Evolutionary conservation across 2,329 filamentous ascomycete species (phyloP).

Genomic region (Alternaria viburni): DNA sequence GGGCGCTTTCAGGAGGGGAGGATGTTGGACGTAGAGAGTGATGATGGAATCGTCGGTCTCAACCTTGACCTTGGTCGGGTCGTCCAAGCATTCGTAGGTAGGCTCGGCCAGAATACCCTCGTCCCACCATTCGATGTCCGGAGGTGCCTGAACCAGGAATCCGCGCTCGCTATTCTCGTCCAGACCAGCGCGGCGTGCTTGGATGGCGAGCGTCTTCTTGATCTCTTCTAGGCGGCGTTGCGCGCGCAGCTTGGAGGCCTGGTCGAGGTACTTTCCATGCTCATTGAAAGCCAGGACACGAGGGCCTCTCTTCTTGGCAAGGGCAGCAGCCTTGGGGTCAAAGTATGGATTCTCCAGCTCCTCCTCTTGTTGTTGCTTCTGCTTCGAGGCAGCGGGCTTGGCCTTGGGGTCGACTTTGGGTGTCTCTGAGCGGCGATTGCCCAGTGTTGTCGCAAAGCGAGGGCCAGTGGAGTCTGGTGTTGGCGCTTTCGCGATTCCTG

Average conservation of each 20-base stretch:
- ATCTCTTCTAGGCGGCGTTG: constrained; percentile 91
- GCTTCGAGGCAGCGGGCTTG: constrained; percentile 38
- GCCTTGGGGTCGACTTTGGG: constrained; percentile 38
- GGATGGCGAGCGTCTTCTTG: constrained; percentile 89
- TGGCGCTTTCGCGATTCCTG: constrained; percentile 64
- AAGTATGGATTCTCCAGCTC: constrained; percentile 82
- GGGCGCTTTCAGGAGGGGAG: constrained; percentile 86
- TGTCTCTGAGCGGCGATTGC: constrained; percentile 59
- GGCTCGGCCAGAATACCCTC: constrained; percentile 80
- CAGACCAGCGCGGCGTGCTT: constrained; percentile 87
- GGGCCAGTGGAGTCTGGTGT: constrained; percentile 53
- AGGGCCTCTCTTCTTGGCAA: constrained; percentile 62
- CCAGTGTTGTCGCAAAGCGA: constrained; percentile 62
- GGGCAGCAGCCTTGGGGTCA: constrained; percentile 68
- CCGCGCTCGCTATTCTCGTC: constrained; percentile 94
- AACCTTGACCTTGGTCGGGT: constrained; percentile 72
- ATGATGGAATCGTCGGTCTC: constrained; percentile 82
- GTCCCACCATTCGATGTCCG: constrained; percentile 97
- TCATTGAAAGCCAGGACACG: constrained; percentile 88
- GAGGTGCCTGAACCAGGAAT: constrained; percentile 82
- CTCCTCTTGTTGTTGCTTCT: constrained; percentile 55
- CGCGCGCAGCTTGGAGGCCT: constrained; percentile 85
- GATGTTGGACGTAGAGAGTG: constrained; percentile 90
- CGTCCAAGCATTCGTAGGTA: constrained; percentile 74
- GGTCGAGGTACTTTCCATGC: constrained; percentile 96